These are phyloP conservation scores for Brassica cretica DNA, from an alignment of 345 rosid genomes.

Conservation along the genomic window DNA sequence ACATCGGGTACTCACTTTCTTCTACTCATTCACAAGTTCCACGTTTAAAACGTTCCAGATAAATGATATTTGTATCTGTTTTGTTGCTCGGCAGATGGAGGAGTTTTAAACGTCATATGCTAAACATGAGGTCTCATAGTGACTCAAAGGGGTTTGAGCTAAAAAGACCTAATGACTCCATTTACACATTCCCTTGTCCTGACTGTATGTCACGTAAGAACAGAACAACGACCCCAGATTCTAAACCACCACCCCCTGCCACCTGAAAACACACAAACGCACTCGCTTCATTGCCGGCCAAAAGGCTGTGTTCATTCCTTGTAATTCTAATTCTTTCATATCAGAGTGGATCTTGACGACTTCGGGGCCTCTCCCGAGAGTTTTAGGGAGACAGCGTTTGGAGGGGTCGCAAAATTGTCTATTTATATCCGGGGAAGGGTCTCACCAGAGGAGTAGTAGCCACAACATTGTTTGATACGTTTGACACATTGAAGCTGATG, in stretches of 20 bases:
- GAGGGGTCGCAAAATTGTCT: conserved; percentile 1
- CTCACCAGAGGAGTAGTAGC: conserved; percentile 16
- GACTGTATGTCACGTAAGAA: conserved; percentile 90
- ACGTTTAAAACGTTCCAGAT: too few species aligned
- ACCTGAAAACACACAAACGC: conserved; percentile 9
- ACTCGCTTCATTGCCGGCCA: conserved; percentile 19
- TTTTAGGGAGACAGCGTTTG: conserved; percentile 24
- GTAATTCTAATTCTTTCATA: conserved; percentile 54
- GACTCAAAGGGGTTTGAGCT: conserved; percentile 92
- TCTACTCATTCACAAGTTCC: neutral
- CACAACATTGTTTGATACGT: conserved; percentile 38
- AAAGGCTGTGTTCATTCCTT: conserved; percentile 26
- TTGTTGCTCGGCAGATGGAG: conserved; percentile 63
- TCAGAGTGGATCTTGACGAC: conserved; percentile 24
- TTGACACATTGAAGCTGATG: conserved; percentile 38
- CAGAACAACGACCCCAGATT: conserved; percentile 51
- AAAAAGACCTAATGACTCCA: conserved; percentile 81
- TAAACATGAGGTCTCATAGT: conserved; percentile 86
- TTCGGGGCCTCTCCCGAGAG: conserved; percentile 5
- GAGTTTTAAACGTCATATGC: conserved; percentile 87
- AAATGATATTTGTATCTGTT: neutral
- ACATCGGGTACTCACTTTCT: conserved; percentile 61
- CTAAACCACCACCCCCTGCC: conserved; percentile 47
- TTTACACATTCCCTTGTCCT: conserved; percentile 92
- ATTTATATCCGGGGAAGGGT: conserved; percentile 17